Percentiles rank a stretch among this genome's conserved stretches.
phyloP scores from a whole-genome alignment of 2,329 filamentous ascomycete species.

The Phyllosticta citrichinensis region DNA sequence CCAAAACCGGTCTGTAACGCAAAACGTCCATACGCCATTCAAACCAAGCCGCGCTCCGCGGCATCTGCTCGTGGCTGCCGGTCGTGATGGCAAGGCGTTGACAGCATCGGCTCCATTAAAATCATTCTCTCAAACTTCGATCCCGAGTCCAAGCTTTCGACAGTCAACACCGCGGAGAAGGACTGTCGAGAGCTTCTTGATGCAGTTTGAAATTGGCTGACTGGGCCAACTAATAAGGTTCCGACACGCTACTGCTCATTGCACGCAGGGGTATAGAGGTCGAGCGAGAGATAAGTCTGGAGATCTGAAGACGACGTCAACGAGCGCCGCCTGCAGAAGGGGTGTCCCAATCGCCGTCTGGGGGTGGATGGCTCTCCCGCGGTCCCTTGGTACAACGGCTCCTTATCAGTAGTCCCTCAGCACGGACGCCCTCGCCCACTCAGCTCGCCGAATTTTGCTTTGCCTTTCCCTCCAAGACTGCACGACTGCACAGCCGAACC shows the following conservation, averaged over 20 bases:
- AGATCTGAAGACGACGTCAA: neutral
- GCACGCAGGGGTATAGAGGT: neutral
- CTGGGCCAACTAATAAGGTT: constrained; percentile 1
- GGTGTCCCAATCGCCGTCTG: neutral
- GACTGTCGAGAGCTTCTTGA: neutral
- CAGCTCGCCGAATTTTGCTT: neutral
- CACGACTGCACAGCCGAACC: neutral
- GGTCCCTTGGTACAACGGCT: neutral
- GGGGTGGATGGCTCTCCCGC: neutral
- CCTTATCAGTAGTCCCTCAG: neutral
- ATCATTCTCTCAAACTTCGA: neutral
- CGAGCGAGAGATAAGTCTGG: neutral
- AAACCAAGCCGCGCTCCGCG: neutral
- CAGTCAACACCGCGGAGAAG: constrained; percentile 5
- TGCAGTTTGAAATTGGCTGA: constrained; percentile 1
- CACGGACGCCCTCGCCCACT: neutral
- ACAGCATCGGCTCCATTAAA: neutral
- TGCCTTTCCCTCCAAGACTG: neutral
- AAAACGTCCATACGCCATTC: neutral
- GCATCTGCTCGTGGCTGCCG: neutral
- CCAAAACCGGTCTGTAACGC: neutral
- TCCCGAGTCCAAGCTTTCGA: neutral
- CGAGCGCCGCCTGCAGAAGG: neutral
- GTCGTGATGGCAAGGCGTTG: neutral
- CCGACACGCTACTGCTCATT: neutral